phyloP scores from a whole-genome alignment of 2,329 filamentous ascomycete genomes.

The Paraphaeosphaeria sporulosa region DNA sequence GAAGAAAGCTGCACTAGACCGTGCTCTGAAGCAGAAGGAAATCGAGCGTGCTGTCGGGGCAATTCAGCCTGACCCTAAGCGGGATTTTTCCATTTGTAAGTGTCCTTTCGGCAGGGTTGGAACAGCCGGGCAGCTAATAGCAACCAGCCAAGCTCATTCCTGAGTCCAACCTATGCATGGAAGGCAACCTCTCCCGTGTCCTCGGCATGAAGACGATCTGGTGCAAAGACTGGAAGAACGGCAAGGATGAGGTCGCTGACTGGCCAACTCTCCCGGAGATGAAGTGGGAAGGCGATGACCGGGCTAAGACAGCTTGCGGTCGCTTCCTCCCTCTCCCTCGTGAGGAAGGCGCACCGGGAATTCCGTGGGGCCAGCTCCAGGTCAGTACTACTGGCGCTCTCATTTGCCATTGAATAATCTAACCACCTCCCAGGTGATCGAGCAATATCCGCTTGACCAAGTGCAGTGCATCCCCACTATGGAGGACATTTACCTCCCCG shows the following conservation, averaged over 20 bases:
- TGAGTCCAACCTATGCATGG: conserved; percentile 31
- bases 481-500: conserved; percentile 48
- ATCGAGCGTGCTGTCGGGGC: conserved; percentile 11
- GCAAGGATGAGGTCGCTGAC: conserved; percentile 47
- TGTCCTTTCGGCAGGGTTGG: not conserved
- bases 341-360: conserved; percentile 48
- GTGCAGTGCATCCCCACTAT: conserved; percentile 45
- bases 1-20: conserved; percentile 23
- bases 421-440: conserved; percentile 29
- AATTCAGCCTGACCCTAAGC: not conserved
- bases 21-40: conserved; percentile 24
- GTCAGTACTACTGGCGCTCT: conserved; percentile 3
- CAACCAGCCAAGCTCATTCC: conserved; percentile 22
- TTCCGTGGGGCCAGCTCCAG: conserved; percentile 53
- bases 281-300: conserved; percentile 58
- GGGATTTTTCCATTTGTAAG: conserved; percentile 1
- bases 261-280: conserved; percentile 53
- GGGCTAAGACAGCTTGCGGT: conserved; percentile 53
- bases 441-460: conserved; percentile 51
- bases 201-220: conserved; percentile 52
- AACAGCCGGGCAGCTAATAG: not conserved
- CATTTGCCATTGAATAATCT: not conserved
- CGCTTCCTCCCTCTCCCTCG: conserved; percentile 55
- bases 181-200: conserved; percentile 39
- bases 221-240: conserved; percentile 43